Evolutionary conservation across 306 rosid genomes (phyloP).

Genomic region (Urtica urens): DNA sequence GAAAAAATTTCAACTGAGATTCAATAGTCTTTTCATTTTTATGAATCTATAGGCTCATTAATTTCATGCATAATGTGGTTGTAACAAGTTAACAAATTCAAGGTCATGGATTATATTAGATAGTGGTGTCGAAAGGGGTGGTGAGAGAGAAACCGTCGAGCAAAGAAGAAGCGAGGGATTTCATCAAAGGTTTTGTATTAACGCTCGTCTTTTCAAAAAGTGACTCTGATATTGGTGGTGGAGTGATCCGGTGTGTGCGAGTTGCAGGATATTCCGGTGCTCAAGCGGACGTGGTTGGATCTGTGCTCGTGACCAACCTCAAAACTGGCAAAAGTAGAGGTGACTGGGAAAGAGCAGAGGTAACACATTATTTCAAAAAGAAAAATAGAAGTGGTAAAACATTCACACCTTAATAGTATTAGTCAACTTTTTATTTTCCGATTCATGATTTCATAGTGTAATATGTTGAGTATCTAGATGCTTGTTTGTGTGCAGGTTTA

Average conservation of each 20-base stretch:
- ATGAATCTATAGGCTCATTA: too few relatives aligned
- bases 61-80: neutral
- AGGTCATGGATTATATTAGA: slow-evolving; percentile 35
- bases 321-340: slow-evolving; percentile 61
- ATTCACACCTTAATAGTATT: too few relatives aligned
- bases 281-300: slow-evolving; percentile 75
- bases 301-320: slow-evolving; percentile 78
- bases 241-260: slow-evolving; percentile 13
- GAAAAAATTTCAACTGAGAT: neutral
- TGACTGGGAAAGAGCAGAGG: slow-evolving; percentile 90
- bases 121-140: slow-evolving; percentile 72
- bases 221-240: neutral
- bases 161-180: slow-evolving; percentile 75
- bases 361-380: too few relatives aligned
- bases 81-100: neutral
- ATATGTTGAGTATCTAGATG: slow-evolving; percentile 12
- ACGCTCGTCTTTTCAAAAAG: neutral
- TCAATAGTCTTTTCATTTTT: neutral
- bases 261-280: slow-evolving; percentile 83
- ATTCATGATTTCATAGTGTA: too few relatives aligned
- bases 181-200: slow-evolving; percentile 55
- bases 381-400: too few relatives aligned
- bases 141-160: slow-evolving; percentile 77
- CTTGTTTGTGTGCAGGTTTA: slow-evolving; percentile 49
- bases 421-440: too few relatives aligned